Evolutionary conservation across 2,329 filamentous ascomycete genomes (phyloP), one percentile per base, ranked within the genome.

Genomic region (Emmonsiellopsis sp.): DNA sequence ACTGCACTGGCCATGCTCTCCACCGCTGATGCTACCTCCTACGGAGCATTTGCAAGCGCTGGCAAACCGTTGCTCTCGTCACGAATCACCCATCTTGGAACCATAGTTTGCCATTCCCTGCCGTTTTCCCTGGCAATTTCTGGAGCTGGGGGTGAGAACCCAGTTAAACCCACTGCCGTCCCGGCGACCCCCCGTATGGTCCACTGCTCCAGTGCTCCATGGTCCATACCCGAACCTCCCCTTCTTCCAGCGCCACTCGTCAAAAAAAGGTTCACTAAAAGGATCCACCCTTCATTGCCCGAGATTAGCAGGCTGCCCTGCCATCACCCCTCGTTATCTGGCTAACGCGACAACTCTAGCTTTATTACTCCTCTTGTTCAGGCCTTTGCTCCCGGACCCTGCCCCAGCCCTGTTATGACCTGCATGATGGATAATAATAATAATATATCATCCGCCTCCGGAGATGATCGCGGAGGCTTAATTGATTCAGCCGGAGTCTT

Each of bases 351-450:
- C 47, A 40, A 49, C 47, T 31, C 38, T 34, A 40, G 46, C 20
- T n/a, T 26, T 20, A 15, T 11, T 46, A 20, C 9, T 50, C 48
- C 37, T 41, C 48, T 41, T 37, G 50, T 45, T 52, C 50, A 45
- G 31, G 41, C 20, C 16, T 38, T 46, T 46, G 34, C 50, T 44
- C 50, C 30, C 38, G 42, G 42, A 44, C 50, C 40, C 34, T 42
- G 38, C 38, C 41, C 38, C 38, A 46, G 42, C 50, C 50, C 32
- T 46, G 50, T 37, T 37, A 52, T 52, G 50, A 52, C 50, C 40
- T 46, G 50, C 50, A 52, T 52, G 32, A 52, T 52, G 50, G 50
- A 46, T 38, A 46, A 47, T 47, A 32, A 46, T 52, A 52, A 44
- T 52, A 46, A 46, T 52, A 52, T 45, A 45, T 13, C 50, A 38